Conservation (phyloP, 2,329 filamentous ascomycete genomes). For the Phoma herbarum region DNA sequence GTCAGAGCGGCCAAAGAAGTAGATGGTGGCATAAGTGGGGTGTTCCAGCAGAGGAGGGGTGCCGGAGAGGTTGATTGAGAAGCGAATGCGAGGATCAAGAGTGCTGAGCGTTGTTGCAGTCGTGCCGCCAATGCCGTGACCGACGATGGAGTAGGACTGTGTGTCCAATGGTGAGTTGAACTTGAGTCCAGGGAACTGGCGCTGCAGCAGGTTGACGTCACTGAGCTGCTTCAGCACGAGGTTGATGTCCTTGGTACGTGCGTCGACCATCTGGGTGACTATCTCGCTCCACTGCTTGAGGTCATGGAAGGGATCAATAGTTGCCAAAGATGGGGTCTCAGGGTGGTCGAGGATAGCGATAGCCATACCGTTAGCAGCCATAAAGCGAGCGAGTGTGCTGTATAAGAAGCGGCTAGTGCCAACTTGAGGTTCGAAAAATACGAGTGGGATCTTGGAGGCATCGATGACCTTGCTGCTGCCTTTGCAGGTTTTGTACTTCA, state of each 20-base stretch:
- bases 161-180: constrained; percentile 25
- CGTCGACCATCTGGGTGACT: constrained; percentile 20
- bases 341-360: constrained; percentile 62
- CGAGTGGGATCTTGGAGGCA: constrained; percentile 23
- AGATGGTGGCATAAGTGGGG: constrained; percentile 20
- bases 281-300: constrained; percentile 30
- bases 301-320: constrained; percentile 26
- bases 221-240: constrained; percentile 29
- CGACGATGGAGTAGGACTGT: constrained; percentile 25
- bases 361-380: constrained; percentile 58
- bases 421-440: constrained; percentile 59
- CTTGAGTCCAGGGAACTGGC: constrained; percentile 24
- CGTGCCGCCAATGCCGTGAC: constrained; percentile 44
- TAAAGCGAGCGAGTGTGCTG: constrained; percentile 54
- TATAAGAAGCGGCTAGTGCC: constrained; percentile 57
- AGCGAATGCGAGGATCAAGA: constrained; percentile 19
- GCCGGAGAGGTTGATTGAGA: constrained; percentile 40
- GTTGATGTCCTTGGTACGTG: constrained; percentile 31
- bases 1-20: constrained; percentile 64
- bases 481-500: constrained; percentile 33
- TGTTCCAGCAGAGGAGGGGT: constrained; percentile 24
- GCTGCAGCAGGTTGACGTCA: constrained; percentile 1
- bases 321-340: constrained; percentile 50
- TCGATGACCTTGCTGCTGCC: constrained; percentile 15
- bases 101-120: constrained; percentile 31